Base-by-base conservation (phyloP, 495 filamentous ascomycete genomes). In the Aspergillus heteromorphus region DNA sequence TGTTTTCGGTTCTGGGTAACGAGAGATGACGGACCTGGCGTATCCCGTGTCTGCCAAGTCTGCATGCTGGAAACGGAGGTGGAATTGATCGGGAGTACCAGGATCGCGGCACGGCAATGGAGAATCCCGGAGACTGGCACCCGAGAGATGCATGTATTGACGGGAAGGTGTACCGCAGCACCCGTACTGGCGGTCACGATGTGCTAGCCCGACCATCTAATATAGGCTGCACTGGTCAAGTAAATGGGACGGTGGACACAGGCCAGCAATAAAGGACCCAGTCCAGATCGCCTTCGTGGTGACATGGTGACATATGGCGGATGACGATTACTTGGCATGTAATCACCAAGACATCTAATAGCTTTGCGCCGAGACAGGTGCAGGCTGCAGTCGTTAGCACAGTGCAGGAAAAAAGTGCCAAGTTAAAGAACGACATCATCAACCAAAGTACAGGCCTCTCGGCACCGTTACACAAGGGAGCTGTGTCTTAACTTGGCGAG, bases 291-390 rank as follows among this genome's bases (percentile, higher is more conserved):
- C 40, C 49, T 60, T 25, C 54, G 53, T 54, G 56, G 57, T 63
- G 62, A 62, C 57, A 60, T 54, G 56, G 57, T 63, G 62, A 62
- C 59, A 60, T 58, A 58, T 30, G 50, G 54, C 55, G 56, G 53
- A 60, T 61, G 50, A 47, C 51, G 55, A 56, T 58, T 56, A 59
- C 54, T 60, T 63, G 60, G 62, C 55, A 61, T 50, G 42, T 17
- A 50, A 54, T 51, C 41, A 57, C 53, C 43, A 20, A 43, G 9
- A 47, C 31, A 45, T 61, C 55, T 73, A 77, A 62, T 70, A 76
- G 60, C 74, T 77, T 63, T 77, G 74, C 8, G 74, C 74, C 43
- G 74, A 77, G 53, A 77, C 74, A 23, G 64, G 61, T 51, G 74
- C 74, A 58, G 74, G 74, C 74, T 77, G 56, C 42, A 51, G 38